Evolutionary conservation across 495 filamentous ascomycete genomes (phyloP).

Genomic region (Aspergillus funiculosus): DNA sequence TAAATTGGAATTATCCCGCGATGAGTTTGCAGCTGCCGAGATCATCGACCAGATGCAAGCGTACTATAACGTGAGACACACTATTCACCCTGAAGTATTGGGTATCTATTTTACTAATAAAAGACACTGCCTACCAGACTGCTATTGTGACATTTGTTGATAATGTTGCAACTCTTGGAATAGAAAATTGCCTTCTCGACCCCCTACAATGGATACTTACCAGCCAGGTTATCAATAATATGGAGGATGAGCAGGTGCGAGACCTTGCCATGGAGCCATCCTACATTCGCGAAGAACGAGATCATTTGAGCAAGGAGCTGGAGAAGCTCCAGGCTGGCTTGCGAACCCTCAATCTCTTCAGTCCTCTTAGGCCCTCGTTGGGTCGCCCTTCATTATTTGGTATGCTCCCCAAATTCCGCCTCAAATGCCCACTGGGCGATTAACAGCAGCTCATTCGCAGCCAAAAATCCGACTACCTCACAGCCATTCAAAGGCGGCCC

Average conservation of each 20-base stretch:
- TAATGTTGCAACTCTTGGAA: constrained; percentile 52
- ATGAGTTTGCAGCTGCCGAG: constrained; percentile 19
- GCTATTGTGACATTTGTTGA: constrained; percentile 58
- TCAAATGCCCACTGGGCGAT: too few species aligned
- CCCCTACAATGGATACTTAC: constrained; percentile 28
- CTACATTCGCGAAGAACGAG: constrained; percentile 4
- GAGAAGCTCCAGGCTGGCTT: constrained; percentile 19
- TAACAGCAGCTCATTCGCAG: too few species aligned
- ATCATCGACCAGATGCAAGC: constrained; percentile 33
- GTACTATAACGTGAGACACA: constrained; percentile 31
- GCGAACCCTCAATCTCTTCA: constrained; percentile 2
- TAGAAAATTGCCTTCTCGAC: constrained; percentile 52
- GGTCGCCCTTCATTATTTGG: too few species aligned
- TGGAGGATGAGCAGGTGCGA: constrained; percentile 24
- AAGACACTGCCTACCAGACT: constrained; percentile 46
- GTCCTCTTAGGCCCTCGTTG: background rate
- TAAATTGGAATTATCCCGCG: constrained; percentile 3
- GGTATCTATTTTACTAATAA: too few species aligned
- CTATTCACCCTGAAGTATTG: too few species aligned
- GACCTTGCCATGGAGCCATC: constrained; percentile 19
- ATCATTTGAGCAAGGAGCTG: constrained; percentile 12
- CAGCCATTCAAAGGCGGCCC: too few species aligned
- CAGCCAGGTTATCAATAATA: constrained; percentile 23
- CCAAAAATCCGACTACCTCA: too few species aligned
- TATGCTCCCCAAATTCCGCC: too few species aligned